These are phyloP conservation scores for Cornus kousa DNA, from an alignment of 148 eudicot species.

Conservation along the genomic window DNA sequence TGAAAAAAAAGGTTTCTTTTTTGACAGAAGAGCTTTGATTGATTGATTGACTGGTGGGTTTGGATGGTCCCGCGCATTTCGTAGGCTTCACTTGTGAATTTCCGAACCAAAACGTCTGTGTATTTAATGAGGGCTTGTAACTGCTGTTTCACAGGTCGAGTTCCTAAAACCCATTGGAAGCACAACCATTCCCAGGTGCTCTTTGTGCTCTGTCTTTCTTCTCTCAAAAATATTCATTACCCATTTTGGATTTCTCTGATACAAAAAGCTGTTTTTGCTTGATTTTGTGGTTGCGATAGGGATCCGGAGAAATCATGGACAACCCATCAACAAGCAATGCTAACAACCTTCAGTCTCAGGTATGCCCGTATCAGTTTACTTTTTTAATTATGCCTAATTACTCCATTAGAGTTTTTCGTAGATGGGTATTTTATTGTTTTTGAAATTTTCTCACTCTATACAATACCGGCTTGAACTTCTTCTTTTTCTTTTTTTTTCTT, in stretches of 20 bases:
- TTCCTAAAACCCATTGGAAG: constrained; percentile 18
- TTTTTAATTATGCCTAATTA: not conserved
- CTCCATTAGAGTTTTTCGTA: not conserved
- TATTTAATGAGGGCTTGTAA: constrained; percentile 29
- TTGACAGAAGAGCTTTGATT: constrained; percentile 18
- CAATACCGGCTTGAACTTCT: too few species aligned
- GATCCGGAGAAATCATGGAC: constrained; percentile 39
- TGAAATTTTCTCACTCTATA: too few species aligned
- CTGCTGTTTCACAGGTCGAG: constrained; percentile 36
- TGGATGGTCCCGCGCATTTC: constrained; percentile 38
- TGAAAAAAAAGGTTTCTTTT: not conserved
- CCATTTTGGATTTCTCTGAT: not conserved
- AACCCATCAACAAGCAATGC: constrained; percentile 25
- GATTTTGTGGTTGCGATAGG: constrained; percentile 18
- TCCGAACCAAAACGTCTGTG: not conserved
- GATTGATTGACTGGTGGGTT: constrained; percentile 21
- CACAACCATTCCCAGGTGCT: constrained; percentile 21
- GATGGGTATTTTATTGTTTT: too few species aligned
- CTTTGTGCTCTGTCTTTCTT: not conserved
- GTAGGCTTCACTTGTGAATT: constrained; percentile 37
- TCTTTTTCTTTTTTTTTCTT: too few species aligned
- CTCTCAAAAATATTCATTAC: not conserved
- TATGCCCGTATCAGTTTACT: constrained; percentile 5
- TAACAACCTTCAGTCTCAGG: constrained; percentile 26
- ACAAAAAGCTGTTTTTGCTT: constrained; percentile 1